Evolutionary conservation across 345 rosid species (phyloP).

Genomic region (Luvunga scandens): DNA sequence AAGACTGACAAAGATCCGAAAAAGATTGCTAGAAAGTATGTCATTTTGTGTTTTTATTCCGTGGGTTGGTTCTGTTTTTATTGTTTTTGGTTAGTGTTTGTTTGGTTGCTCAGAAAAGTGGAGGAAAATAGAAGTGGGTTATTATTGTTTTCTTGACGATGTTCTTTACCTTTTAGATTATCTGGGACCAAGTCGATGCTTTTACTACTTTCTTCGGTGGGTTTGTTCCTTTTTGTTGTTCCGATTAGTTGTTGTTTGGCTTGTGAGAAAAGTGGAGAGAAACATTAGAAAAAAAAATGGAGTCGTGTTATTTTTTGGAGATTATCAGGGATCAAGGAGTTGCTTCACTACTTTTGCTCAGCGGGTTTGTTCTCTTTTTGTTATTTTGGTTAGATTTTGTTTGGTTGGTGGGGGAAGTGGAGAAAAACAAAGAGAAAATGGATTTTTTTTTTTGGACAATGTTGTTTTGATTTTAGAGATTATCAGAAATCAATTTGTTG

Average conservation of each 20-base stretch:
- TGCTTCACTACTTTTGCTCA: not conserved
- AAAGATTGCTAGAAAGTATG: constrained; percentile 49
- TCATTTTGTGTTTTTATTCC: not conserved
- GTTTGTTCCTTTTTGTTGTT: not conserved
- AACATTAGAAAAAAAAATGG: not conserved
- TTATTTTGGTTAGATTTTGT: not conserved
- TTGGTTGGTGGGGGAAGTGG: not conserved
- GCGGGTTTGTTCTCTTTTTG: not conserved
- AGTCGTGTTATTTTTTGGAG: not conserved
- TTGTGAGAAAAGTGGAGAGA: not conserved
- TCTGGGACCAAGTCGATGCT: not conserved
- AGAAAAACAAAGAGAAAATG: not conserved
- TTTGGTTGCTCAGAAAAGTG: not conserved
- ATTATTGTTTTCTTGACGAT: not conserved
- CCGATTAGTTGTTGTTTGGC: not conserved
- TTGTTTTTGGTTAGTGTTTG: not conserved
- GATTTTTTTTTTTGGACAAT: not conserved
- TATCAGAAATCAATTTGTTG: not conserved
- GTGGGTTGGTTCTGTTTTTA: not conserved
- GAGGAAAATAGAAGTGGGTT: not conserved
- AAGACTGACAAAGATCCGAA: constrained; percentile 54
- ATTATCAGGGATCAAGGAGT: not conserved
- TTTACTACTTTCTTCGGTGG: not conserved
- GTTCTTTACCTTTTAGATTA: not conserved
- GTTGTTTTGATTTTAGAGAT: not conserved